Evolutionary conservation across 2,329 filamentous ascomycete genomes (phyloP).

Genomic region (Colletotrichum spaethianum): DNA sequence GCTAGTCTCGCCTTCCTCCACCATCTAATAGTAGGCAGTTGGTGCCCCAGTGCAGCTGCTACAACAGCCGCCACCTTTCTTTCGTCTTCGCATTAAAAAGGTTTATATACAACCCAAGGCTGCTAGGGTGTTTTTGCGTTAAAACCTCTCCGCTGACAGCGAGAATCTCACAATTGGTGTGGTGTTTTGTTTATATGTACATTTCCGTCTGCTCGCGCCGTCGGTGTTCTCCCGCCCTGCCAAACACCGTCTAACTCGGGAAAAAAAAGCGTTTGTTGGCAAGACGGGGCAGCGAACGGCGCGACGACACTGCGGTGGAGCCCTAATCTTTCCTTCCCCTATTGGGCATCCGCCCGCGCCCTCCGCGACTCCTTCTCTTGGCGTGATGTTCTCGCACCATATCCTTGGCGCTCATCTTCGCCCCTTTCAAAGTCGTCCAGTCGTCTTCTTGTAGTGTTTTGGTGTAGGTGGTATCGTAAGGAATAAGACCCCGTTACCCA

Average conservation of each 20-base stretch:
- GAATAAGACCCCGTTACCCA: not conserved
- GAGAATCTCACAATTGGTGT: constrained; percentile 21
- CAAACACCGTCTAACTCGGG: not conserved
- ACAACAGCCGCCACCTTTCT: not conserved
- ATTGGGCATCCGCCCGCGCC: constrained; percentile 17
- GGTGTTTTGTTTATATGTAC: constrained; percentile 32
- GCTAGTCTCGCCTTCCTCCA: constrained; percentile 9
- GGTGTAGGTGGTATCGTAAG: not conserved
- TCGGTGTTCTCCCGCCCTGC: not conserved
- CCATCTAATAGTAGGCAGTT: constrained; percentile 1
- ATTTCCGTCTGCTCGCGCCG: constrained; percentile 36
- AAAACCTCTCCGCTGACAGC: constrained; percentile 20
- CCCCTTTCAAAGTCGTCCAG: not conserved
- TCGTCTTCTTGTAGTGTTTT: not conserved
- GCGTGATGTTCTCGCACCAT: not conserved
- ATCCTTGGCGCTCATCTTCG: not conserved
- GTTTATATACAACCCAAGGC: constrained; percentile 37
- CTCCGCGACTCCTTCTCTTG: constrained; percentile 2
- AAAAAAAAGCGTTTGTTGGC: not conserved
- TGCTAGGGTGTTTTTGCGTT: constrained; percentile 5
- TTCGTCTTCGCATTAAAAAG: constrained; percentile 40
- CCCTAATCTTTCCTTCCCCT: not conserved
- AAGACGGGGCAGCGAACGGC: constrained; percentile 17
- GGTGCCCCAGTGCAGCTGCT: not conserved
- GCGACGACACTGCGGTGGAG: constrained; percentile 33